A percentile compares a stretch with the other conserved stretches of the same genome.
phyloP scores from a whole-genome alignment of 768 basidiomycete genomes.

The Tulasnella sp. region DNA sequence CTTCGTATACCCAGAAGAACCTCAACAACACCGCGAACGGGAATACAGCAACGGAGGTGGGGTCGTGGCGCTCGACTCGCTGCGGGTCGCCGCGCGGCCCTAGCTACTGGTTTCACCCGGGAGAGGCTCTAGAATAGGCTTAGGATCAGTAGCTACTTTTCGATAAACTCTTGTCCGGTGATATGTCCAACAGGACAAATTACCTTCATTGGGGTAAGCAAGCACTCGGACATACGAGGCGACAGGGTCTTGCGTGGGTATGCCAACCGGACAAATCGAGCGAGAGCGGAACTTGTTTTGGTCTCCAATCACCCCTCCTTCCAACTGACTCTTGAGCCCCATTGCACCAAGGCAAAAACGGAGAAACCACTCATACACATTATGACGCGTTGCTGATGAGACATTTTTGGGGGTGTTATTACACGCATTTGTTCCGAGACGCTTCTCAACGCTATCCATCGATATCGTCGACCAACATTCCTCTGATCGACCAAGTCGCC shows the following conservation, averaged over 20 bases:
- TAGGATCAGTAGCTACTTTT: no score
- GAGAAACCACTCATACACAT: not conserved
- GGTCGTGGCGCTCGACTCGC: conserved; percentile 6
- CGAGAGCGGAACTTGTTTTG: not conserved
- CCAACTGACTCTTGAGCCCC: not conserved
- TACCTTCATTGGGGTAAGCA: no score
- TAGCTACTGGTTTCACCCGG: no score
- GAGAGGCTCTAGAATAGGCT: no score
- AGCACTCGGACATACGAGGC: no score
- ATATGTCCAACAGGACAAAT: no score
- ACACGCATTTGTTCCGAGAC: not conserved
- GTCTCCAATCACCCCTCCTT: not conserved
- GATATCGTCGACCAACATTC: not conserved
- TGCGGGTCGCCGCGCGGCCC: no score
- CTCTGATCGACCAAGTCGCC: not conserved
- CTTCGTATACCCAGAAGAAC: not conserved
- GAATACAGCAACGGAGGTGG: not conserved
- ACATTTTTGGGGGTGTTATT: not conserved
- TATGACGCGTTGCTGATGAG: not conserved
- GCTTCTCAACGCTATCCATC: not conserved
- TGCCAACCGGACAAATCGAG: no score
- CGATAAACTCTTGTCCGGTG: no score
- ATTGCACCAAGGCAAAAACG: not conserved
- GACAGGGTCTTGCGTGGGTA: no score
- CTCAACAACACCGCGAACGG: not conserved